Evolutionary conservation across 2,329 filamentous ascomycete species (phyloP).

Genomic region (Colletotrichum eleusines): DNA sequence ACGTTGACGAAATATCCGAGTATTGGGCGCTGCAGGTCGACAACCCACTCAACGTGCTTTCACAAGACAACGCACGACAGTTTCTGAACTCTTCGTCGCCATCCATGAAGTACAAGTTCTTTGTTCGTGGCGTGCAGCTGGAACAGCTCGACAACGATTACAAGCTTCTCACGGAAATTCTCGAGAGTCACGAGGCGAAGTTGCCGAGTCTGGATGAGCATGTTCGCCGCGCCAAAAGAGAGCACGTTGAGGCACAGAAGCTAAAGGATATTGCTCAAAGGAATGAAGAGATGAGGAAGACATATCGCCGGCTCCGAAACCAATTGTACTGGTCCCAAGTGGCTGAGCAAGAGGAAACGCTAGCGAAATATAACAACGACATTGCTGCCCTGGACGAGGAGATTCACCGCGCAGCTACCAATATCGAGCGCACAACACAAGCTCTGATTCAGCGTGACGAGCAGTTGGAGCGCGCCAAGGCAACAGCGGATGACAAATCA

Average conservation of each 20-base stretch:
- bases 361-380: constrained; percentile 52
- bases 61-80: constrained; percentile 93
- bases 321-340: constrained; percentile 93
- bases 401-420: constrained; percentile 53
- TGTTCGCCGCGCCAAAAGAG: constrained; percentile 69
- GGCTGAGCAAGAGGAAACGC: constrained; percentile 74
- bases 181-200: constrained; percentile 78
- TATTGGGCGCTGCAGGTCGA: constrained; percentile 95
- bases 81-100: constrained; percentile 90
- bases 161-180: constrained; percentile 80
- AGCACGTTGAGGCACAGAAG: constrained; percentile 50
- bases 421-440: constrained; percentile 58
- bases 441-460: constrained; percentile 48
- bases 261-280: constrained; percentile 50
- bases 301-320: constrained; percentile 68
- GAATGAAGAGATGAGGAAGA: constrained; percentile 63
- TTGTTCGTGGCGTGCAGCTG: constrained; percentile 92
- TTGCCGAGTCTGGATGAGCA: constrained; percentile 72
- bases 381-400: constrained; percentile 50
- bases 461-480: constrained; percentile 23
- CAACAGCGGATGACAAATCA: constrained; percentile 6
- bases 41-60: constrained; percentile 95
- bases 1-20: constrained; percentile 93
- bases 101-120: constrained; percentile 93
- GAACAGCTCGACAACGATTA: constrained; percentile 95